Percentiles rank a stretch among this genome's conserved stretches.
Evolutionary conservation across 495 filamentous ascomycete genomes (phyloP).

Genomic region (Viridothelium virens): DNA sequence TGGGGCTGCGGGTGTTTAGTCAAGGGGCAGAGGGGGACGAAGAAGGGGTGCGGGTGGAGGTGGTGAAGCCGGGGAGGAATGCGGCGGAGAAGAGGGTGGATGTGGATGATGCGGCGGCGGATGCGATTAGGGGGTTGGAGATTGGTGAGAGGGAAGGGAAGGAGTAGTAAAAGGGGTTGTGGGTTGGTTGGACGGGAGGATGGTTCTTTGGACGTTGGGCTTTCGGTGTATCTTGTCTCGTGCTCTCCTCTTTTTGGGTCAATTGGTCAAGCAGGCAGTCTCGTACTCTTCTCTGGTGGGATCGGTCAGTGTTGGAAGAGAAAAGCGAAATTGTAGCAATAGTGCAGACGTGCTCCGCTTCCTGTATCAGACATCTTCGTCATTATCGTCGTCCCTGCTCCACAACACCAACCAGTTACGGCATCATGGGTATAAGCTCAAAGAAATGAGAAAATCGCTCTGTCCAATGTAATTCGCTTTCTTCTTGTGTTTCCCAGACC

Average conservation of each 20-base stretch:
- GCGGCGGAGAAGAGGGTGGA: conserved; percentile 44
- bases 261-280: not conserved
- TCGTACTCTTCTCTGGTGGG: not conserved
- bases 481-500: not conserved
- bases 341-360: not conserved
- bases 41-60: conserved; percentile 46
- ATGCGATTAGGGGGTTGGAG: conserved; percentile 18
- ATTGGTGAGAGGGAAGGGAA: not conserved
- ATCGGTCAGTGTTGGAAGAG: not conserved
- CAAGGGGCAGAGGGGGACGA: conserved; percentile 40
- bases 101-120: conserved; percentile 43
- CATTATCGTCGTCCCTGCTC: not conserved
- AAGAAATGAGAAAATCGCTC: not conserved
- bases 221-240: not conserved
- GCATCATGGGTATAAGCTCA: not conserved
- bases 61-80: conserved; percentile 46
- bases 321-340: not conserved
- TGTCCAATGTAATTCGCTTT: too few species aligned
- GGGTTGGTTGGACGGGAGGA: too few species aligned
- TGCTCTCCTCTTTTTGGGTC: not conserved
- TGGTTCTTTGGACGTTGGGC: too few species aligned
- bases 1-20: conserved; percentile 68
- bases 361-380: not conserved
- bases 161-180: not conserved
- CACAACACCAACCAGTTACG: not conserved